These are phyloP conservation scores for Volvariella volvacea DNA, from an alignment of 1,284 basidiomycete species.

Conservation along the genomic window DNA sequence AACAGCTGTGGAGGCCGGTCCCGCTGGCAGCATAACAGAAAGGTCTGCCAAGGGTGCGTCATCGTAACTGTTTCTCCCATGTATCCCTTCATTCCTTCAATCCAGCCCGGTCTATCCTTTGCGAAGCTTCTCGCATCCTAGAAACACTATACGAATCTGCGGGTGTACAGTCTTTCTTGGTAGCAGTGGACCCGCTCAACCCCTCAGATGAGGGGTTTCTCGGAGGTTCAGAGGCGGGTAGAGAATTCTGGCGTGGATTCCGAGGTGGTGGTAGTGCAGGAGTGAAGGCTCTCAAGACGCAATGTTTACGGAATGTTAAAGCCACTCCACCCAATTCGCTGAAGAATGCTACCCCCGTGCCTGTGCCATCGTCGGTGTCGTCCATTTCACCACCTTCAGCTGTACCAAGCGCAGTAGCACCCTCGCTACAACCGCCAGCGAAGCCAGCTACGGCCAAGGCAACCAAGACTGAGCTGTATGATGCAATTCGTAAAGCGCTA, in stretches of 20 bases:
- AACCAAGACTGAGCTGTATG: slow-evolving; percentile 47
- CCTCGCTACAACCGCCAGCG: slow-evolving; percentile 1
- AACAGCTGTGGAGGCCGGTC: slow-evolving; percentile 2
- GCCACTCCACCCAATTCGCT: slow-evolving; percentile 3
- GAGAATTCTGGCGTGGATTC: slow-evolving; percentile 59
- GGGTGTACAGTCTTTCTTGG: slow-evolving; percentile 52
- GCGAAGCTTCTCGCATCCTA: slow-evolving; percentile 40
- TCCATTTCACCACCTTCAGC: slow-evolving; percentile 5
- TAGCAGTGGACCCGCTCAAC: slow-evolving; percentile 49
- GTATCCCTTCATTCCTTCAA: slow-evolving; percentile 9
- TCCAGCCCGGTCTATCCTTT: slow-evolving; percentile 39
- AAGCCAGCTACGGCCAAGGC: slow-evolving; percentile 30
- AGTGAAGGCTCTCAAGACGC: slow-evolving; percentile 45
- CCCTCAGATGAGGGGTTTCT: slow-evolving; percentile 46
- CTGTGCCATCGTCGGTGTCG: slow-evolving; percentile 7
- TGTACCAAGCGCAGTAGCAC: neutral
- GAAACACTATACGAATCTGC: slow-evolving; percentile 41
- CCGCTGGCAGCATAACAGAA: neutral
- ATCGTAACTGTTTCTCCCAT: neutral
- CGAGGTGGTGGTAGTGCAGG: slow-evolving; percentile 51
- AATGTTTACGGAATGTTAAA: slow-evolving; percentile 20
- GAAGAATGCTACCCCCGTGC: slow-evolving; percentile 11
- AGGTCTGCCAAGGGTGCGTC: slow-evolving; percentile 13
- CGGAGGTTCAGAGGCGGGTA: slow-evolving; percentile 49
- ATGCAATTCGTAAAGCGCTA: slow-evolving; percentile 41